Evolutionary conservation across 805 yeast genomes (phyloP).

Genomic region (Cyberlindnera xishuangbannaensis): DNA sequence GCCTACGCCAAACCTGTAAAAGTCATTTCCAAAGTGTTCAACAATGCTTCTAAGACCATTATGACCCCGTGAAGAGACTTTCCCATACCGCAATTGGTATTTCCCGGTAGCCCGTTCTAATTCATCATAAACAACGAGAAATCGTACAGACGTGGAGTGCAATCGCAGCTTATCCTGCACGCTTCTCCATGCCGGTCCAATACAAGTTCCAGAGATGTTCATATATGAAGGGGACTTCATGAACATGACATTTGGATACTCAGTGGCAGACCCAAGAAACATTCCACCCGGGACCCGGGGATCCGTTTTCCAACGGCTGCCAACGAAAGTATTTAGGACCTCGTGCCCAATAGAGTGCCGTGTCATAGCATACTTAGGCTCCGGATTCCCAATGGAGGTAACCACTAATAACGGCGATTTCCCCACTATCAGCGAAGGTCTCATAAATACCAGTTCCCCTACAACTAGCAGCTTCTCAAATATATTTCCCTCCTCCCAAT

Average conservation of each 20-base stretch:
- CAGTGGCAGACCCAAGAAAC: not conserved
- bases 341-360: slow-evolving; percentile 78
- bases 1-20: slow-evolving; percentile 68
- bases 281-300: too few relatives aligned
- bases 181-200: slow-evolving; percentile 43
- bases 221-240: slow-evolving; percentile 54
- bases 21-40: slow-evolving; percentile 39
- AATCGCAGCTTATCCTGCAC: slow-evolving; percentile 21
- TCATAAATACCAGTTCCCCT: too few relatives aligned
- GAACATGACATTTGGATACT: slow-evolving; percentile 30
- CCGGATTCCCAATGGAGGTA: slow-evolving; percentile 77
- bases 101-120: slow-evolving; percentile 61
- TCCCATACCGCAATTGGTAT: slow-evolving; percentile 53
- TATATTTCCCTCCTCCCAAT: too few relatives aligned
- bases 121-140: slow-evolving; percentile 77
- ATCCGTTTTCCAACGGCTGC: not conserved
- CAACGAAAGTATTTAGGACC: slow-evolving; percentile 33
- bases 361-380: slow-evolving; percentile 49
- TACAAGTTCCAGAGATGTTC: slow-evolving; percentile 65
- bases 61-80: slow-evolving; percentile 72
- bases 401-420: too few relatives aligned
- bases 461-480: too few relatives aligned
- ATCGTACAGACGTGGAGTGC: slow-evolving; percentile 29
- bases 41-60: slow-evolving; percentile 70
- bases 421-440: too few relatives aligned